Evolutionary conservation across 139 green algal genomes (phyloP).

Genomic region (Zygnema circumcarinatum): DNA sequence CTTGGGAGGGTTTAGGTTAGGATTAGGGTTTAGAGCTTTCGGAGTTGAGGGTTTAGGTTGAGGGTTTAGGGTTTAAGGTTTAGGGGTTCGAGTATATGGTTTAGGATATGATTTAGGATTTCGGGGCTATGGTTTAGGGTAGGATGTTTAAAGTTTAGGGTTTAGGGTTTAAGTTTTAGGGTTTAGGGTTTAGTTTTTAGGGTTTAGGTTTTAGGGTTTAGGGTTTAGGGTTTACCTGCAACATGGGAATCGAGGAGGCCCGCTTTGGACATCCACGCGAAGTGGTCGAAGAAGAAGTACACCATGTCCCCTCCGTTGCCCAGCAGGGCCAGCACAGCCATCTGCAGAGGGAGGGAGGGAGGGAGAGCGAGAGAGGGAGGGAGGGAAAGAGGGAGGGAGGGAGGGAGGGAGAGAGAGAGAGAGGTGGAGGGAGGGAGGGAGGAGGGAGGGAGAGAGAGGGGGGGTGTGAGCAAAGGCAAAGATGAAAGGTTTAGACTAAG

Average conservation of each 20-base stretch:
- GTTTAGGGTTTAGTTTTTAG: too few relatives aligned
- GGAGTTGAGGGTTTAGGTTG: too few relatives aligned
- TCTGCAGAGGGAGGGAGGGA: background rate
- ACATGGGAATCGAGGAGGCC: slow-evolving; percentile 31
- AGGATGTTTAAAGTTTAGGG: too few relatives aligned
- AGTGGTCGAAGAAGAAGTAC: slow-evolving; percentile 57
- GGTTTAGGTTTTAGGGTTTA: background rate
- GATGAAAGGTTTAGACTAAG: background rate
- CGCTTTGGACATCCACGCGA: slow-evolving; percentile 42
- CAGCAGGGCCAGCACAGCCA: slow-evolving; percentile 24
- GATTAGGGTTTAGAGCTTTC: too few relatives aligned
- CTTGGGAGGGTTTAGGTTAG: too few relatives aligned
- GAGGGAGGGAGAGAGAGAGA: background rate
- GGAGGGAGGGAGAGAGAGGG: background rate
- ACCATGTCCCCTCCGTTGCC: slow-evolving; percentile 49
- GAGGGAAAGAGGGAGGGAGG: background rate
- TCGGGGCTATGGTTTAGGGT: too few relatives aligned
- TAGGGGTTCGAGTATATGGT: too few relatives aligned
- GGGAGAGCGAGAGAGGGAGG: too few relatives aligned
- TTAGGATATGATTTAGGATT: too few relatives aligned
- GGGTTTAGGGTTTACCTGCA: slow-evolving; percentile 18
- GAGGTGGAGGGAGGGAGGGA: background rate
- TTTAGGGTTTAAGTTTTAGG: too few relatives aligned
- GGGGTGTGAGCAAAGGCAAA: too few relatives aligned
- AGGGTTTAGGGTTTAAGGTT: too few relatives aligned